These are phyloP conservation scores for Blastocladiella britannica DNA, from an alignment of 192 early-diverging fungal species.

Conservation along the genomic window DNA sequence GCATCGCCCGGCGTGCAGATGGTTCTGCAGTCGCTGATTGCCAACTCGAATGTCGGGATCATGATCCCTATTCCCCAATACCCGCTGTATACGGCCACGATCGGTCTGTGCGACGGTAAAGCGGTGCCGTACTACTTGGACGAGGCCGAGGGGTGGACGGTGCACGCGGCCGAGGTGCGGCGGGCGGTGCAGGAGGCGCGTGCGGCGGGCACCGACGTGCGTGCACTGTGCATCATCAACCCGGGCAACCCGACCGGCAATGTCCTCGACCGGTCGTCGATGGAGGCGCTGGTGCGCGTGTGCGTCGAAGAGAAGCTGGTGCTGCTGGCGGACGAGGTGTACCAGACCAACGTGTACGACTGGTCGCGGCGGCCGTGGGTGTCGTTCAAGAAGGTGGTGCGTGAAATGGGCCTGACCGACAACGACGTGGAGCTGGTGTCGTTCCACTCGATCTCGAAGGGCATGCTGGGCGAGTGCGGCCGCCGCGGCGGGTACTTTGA, in stretches of 20 bases:
- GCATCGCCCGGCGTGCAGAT: conserved; percentile 86
- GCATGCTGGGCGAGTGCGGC: conserved; percentile 96
- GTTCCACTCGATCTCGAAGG: conserved; percentile 93
- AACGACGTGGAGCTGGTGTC: conserved; percentile 70
- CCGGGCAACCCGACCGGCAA: conserved; percentile 98
- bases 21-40: conserved; percentile 67
- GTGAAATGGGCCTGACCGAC: conserved; percentile 46
- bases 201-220: conserved; percentile 56
- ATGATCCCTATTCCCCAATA: conserved; percentile 99
- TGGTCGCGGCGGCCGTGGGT: conserved; percentile 64
- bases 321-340: conserved; percentile 91
- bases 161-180: conserved; percentile 44
- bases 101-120: conserved; percentile 63
- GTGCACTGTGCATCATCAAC: conserved; percentile 90
- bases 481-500: conserved; percentile 96
- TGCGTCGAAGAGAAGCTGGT: conserved; percentile 63
- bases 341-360: conserved; percentile 88
- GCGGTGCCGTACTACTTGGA: conserved; percentile 83
- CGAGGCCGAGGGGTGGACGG: conserved; percentile 65
- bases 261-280: conserved; percentile 57
- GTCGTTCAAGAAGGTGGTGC: conserved; percentile 88
- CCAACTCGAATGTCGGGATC: conserved; percentile 60
- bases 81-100: conserved; percentile 85
- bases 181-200: conserved; percentile 39
- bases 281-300: conserved; percentile 74